Percentiles rank a stretch among this genome's conserved stretches.
phyloP scores from a whole-genome alignment of 1,284 basidiomycete genomes.

The Tilletia indica region DNA sequence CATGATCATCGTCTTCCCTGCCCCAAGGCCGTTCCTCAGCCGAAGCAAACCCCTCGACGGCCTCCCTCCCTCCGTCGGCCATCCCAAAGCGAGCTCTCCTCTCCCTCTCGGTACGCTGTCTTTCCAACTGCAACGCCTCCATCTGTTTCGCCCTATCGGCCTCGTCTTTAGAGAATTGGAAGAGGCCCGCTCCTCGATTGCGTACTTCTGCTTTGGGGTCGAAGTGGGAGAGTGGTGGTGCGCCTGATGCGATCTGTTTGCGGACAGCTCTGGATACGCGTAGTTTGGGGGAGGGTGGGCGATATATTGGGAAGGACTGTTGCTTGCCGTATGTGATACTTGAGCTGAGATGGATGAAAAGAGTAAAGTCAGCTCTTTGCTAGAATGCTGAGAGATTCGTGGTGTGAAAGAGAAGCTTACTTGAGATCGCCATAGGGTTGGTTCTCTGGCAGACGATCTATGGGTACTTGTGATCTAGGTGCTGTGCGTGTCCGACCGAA shows the following conservation, averaged over 20 bases:
- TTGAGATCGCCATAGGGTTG: not conserved
- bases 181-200: constrained; percentile 82
- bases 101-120: constrained; percentile 13
- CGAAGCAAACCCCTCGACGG: not conserved
- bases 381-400: too few species aligned
- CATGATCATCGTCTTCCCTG: constrained; percentile 1
- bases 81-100: not conserved
- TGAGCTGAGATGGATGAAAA: too few species aligned
- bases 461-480: constrained; percentile 73
- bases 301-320: constrained; percentile 76
- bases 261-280: not conserved
- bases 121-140: constrained; percentile 64
- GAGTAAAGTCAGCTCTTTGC: not conserved
- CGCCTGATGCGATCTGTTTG: not conserved
- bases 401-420: not conserved
- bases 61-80: not conserved
- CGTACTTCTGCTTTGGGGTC: constrained; percentile 78
- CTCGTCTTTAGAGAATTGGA: constrained; percentile 81
- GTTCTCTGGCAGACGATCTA: constrained; percentile 60
- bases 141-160: constrained; percentile 72
- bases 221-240: constrained; percentile 69
- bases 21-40: constrained; percentile 15
- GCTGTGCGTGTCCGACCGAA: constrained; percentile 73
- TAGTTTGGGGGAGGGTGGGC: constrained; percentile 59
- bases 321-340: constrained; percentile 36